Evolutionary conservation across 495 filamentous ascomycete genomes (phyloP), one percentile per base, ranked within the genome.

Genomic region (Annulohypoxylon moriforme): DNA sequence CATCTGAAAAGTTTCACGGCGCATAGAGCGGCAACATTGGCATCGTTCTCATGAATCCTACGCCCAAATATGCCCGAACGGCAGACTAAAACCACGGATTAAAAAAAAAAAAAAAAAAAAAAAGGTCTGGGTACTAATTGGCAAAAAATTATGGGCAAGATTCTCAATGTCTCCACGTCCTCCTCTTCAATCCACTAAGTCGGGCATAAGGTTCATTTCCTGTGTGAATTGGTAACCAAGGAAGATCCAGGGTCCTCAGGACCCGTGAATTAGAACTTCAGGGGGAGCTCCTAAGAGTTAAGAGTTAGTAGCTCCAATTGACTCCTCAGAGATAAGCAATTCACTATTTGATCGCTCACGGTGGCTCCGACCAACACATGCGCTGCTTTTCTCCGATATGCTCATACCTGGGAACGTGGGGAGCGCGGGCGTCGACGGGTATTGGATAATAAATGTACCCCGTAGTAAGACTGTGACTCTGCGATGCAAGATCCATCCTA

Each of bases 321-420:
- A 74, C 16, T 52, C 61, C 52, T 40, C 34, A 60, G 50, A 71
- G 66, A 69, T 74, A 74, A 67, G 63, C 62, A 70, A 70, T 33
- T n/a, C 22, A 55, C 42, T 53, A 27, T 27, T 52, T 49, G 61
- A 67, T 61, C 58, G 61, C 58, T 71, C 52, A 56, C 65, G 46
- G 42, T 73, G 42, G 65, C 49, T 64, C 59, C 53, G 69, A 68
- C 69, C 69, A 63, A 70, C 56, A 31, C 61, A 67, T 67, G 71
- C 62, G 49, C 33, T 70, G 62, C 50, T 67, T 74, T 74, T 74
- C 71, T 70, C 71, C 71, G 71, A 74, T 67, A 61, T 70, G 71
- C 40, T 50, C 61, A 69, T 58, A 58, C 18, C 57, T 63, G 44
- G 53, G 61, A 63, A 70, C 61, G 71, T 74, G 67, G 71, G 67